These are phyloP conservation scores for Microbotryum violaceum DNA, from an alignment of 1,284 basidiomycete species.

Conservation along the genomic window DNA sequence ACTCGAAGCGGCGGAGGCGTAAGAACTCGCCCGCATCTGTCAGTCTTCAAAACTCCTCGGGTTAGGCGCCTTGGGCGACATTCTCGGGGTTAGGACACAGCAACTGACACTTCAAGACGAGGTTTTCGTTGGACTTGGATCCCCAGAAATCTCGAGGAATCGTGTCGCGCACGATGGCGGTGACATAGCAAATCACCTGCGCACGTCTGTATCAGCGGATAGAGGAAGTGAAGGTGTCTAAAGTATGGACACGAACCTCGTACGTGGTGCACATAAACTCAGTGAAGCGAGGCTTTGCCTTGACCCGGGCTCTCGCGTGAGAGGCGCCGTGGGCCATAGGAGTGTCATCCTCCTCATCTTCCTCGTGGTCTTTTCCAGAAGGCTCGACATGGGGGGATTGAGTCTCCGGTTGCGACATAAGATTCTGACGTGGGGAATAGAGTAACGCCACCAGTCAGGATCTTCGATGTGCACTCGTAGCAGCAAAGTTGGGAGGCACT, in stretches of 20 bases:
- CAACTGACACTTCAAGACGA: slow-evolving; percentile 55
- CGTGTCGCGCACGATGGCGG: slow-evolving; percentile 57
- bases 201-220: slow-evolving; percentile 48
- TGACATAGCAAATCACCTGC: slow-evolving; percentile 58
- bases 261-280: slow-evolving; percentile 61
- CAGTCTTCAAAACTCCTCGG: neutral
- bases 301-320: slow-evolving; percentile 46
- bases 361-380: neutral
- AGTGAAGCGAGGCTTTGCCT: slow-evolving; percentile 63
- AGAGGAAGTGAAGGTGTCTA: too few species aligned
- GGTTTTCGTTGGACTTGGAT: slow-evolving; percentile 57
- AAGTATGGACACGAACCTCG: slow-evolving; percentile 47
- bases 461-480: neutral
- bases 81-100: neutral
- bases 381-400: slow-evolving; percentile 4
- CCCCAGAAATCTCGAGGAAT: slow-evolving; percentile 76
- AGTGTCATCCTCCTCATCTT: slow-evolving; percentile 34
- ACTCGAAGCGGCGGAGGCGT: slow-evolving; percentile 67
- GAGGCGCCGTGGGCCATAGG: slow-evolving; percentile 44
- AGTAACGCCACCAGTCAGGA: neutral
- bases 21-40: slow-evolving; percentile 48
- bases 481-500: neutral
- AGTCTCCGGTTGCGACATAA: slow-evolving; percentile 15
- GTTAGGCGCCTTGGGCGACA: neutral
- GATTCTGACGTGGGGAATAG: slow-evolving; percentile 5